Base-by-base conservation (phyloP, 2,329 filamentous ascomycete genomes). In the Escovopsis sp. region DNA sequence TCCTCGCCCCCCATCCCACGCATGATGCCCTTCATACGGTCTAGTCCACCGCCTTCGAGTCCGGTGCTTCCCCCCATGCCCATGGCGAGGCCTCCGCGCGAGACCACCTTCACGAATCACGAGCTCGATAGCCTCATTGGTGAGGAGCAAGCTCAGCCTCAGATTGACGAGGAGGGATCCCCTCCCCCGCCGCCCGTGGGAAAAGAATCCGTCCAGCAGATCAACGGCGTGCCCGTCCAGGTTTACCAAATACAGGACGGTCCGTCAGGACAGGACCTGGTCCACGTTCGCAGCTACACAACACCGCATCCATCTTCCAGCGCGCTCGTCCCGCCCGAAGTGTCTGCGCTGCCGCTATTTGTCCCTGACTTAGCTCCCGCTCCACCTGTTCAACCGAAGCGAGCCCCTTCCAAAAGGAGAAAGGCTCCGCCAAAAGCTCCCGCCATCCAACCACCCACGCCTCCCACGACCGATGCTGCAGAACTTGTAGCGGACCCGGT, bases 71-170 rank as follows among this genome's bases (percentile, higher is more conserved):
- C 76, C 7, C 73, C 75, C 0, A 78, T 80, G 66, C 72, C 67
- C 0, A 64, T 70, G 16, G 57, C 79, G 24, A 76, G 79, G 40
- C 70, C 71, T 5, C 68, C 79, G 48, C 68, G 70, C 7, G 85
- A 94, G 55, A 88, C 84, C 12, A 84, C 84, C 2, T 93, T 93
- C 53, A 84, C 88, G 73, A 91, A 84, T 55, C 82, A 81, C n/a
- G 74, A 77, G 7, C 58, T 81, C 13, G 73, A 81, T n/a, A 77
- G 81, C 24, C 67, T 79, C 6, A 74, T 85, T 45, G 80, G 80
- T 32, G 76, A 84, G 20, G 70, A 76, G 12, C 61, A 66, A 2
- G 58, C 64, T 11, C 66, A 68, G 43, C 53, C 63, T n/a, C 50
- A 65, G 7, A 57, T 61, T 55, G 13, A 57, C 14, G 36, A 38